Evolutionary conservation across 1,139 yeast genomes (phyloP), one percentile per base, ranked within the genome.

Genomic region (Blastobotrys indianensis): DNA sequence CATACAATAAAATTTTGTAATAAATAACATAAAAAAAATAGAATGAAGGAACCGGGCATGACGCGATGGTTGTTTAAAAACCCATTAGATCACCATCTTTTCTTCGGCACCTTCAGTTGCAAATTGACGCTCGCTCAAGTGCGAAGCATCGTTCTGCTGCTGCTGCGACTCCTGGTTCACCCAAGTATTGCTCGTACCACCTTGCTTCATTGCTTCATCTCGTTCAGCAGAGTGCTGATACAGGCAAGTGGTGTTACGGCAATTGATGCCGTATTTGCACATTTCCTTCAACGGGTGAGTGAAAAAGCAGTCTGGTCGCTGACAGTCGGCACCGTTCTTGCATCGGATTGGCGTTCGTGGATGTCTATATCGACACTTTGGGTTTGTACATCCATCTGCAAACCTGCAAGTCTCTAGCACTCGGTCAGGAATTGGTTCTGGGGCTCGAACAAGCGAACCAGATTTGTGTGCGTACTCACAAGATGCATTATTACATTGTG

Each of bases 381-480:
- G 75, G 59, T 86, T 86, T 39, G 88, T 82, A 68, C 97, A 87
- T 51, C 76, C 72, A 28, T 74, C 56, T 37, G 90, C 88, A 62
- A 78, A 87, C 63, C 83, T 85, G 67, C 97, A 87, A 58, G 85
- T 87, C 54, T 85, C 94, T 57, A 86, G 72, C 54, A 51, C 46
- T 38, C 43, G 51, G 5, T 49, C 54, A 16, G 59, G 58, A 8
- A 59, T 45, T 10, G 63, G 55, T 29, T 44, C 55, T 30, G 60
- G 64, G 16, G 47, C 56, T 33, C 60, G 51, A 28, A 60, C 54
- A 32, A 56, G 50, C 25, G 73, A 67, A 42, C 85, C 83, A 1
- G 95, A 85, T 2, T 95, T 86, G 65, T 87, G 96, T 0, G 94
- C 90, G 59, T 77, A 81, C 44, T 70, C 70, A 67, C 96, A 87